Evolutionary conservation across 345 rosid genomes (phyloP).

Genomic region (Gynandropsis gynandra): DNA sequence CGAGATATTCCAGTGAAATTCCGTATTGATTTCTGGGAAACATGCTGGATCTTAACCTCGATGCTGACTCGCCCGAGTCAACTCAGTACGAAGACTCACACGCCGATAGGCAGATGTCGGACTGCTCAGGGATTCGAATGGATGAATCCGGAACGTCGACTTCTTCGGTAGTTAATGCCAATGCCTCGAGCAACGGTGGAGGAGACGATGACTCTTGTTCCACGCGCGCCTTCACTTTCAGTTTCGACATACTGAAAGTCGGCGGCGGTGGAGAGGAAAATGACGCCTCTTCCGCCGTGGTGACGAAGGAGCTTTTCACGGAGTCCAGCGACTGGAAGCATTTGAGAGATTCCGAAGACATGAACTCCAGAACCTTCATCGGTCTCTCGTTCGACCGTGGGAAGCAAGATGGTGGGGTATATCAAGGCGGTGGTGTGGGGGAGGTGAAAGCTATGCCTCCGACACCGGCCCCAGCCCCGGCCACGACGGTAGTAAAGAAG

Average conservation of each 20-base stretch:
- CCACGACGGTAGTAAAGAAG: constrained; percentile 54
- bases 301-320: constrained; percentile 64
- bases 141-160: constrained; percentile 71
- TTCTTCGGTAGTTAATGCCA: constrained; percentile 79
- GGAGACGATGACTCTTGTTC: constrained; percentile 60
- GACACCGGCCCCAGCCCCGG: constrained; percentile 33
- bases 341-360: constrained; percentile 27
- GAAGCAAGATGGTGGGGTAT: too few species aligned
- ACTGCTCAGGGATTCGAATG: constrained; percentile 34
- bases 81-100: constrained; percentile 43
- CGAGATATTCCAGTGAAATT: neutral
- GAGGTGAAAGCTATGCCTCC: constrained; percentile 30
- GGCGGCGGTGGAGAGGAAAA: constrained; percentile 27
- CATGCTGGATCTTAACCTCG: constrained; percentile 91
- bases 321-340: constrained; percentile 29
- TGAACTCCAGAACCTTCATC: constrained; percentile 45
- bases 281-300: constrained; percentile 20
- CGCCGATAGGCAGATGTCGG: constrained; percentile 32
- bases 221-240: constrained; percentile 46
- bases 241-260: constrained; percentile 64
- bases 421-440: constrained; percentile 28
- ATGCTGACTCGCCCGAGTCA: constrained; percentile 51
- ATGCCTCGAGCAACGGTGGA: constrained; percentile 36
- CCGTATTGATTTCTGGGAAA: neutral
- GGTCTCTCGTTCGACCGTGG: constrained; percentile 39